Evolutionary conservation across 306 rosid genomes (phyloP).

Genomic region (Citrullus colocynthis): DNA sequence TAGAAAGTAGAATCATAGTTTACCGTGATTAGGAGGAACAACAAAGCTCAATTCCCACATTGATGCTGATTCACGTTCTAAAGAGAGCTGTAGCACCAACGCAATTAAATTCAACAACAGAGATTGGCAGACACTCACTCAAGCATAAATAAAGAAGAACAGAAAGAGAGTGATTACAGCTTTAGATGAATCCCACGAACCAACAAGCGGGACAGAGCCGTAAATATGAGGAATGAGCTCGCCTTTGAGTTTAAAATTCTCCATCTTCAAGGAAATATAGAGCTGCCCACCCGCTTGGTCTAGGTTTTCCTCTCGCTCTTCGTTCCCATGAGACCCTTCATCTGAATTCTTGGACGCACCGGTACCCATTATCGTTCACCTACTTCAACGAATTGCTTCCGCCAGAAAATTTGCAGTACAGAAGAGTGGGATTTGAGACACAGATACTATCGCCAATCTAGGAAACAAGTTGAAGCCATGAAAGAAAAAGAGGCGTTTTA

Average conservation of each 20-base stretch:
- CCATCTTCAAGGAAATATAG: slow-evolving; percentile 87
- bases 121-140: not conserved
- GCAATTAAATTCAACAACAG: not conserved
- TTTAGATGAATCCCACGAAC: slow-evolving; percentile 85
- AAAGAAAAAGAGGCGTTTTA: not conserved
- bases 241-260: slow-evolving; percentile 60
- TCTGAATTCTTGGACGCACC: slow-evolving; percentile 47
- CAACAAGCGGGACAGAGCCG: slow-evolving; percentile 85
- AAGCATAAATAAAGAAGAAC: not conserved
- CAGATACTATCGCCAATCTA: not conserved
- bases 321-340: slow-evolving; percentile 33
- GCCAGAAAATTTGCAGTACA: not conserved
- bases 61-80: slow-evolving; percentile 91
- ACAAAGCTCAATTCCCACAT: slow-evolving; percentile 99
- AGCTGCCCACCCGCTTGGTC: slow-evolving; percentile 79
- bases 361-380: slow-evolving; percentile 45
- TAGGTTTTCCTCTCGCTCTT: slow-evolving; percentile 29
- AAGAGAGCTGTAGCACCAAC: slow-evolving; percentile 36
- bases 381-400: not conserved
- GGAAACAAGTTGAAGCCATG: slow-evolving; percentile 5
- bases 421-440: not conserved
- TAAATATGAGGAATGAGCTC: slow-evolving; percentile 82
- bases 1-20: not conserved
- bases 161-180: slow-evolving; percentile 36
- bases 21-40: slow-evolving; percentile 98